phyloP scores from a whole-genome alignment of 116 monocot genomes.

The Trichopus zeylanicus region DNA sequence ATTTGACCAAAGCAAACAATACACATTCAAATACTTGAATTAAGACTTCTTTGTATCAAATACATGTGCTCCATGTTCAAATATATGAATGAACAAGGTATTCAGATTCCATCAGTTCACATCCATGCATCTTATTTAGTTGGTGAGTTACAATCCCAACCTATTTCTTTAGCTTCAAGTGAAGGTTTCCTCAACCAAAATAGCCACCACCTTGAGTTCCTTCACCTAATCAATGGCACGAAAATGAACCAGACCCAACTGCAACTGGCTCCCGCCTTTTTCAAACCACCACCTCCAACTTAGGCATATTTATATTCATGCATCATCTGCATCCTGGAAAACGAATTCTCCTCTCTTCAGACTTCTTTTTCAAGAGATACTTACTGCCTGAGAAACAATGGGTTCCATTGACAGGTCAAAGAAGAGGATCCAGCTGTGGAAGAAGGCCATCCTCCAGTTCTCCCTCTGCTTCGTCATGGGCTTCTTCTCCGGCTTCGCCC shows the following conservation, averaged over 20 bases:
- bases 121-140: background rate
- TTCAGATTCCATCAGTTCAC: too few relatives aligned
- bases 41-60: too few relatives aligned
- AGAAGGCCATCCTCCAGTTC: slow-evolving; percentile 79
- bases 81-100: too few relatives aligned
- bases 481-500: slow-evolving; percentile 88
- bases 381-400: too few relatives aligned
- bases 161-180: slow-evolving; percentile 7
- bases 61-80: too few relatives aligned
- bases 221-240: background rate
- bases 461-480: slow-evolving; percentile 85
- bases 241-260: background rate
- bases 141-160: background rate
- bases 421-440: slow-evolving; percentile 65
- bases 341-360: too few relatives aligned
- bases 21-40: too few relatives aligned
- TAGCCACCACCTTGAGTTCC: background rate
- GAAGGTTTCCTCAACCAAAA: background rate
- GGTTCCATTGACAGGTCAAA: too few relatives aligned
- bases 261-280: background rate
- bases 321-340: too few relatives aligned
- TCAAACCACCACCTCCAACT: background rate
- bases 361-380: too few relatives aligned
- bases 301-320: too few relatives aligned
- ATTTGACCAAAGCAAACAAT: too few relatives aligned